phyloP scores from a whole-genome alignment of 495 filamentous ascomycete species.

The Gamarada debralockiae region DNA sequence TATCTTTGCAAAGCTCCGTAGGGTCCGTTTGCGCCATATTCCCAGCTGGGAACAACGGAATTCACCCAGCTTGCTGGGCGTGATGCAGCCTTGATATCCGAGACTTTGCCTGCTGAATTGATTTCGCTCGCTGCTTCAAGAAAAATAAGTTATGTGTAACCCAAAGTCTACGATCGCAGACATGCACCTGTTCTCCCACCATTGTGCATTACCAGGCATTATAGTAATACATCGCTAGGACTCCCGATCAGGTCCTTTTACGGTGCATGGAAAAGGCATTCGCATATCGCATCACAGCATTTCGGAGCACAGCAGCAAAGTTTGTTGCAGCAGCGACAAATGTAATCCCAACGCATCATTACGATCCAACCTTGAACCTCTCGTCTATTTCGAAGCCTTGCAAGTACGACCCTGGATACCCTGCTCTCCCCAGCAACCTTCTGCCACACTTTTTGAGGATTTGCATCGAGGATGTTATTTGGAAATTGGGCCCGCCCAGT shows the following conservation, averaged over 20 bases:
- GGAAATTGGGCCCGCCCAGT: neutral
- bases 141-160: neutral
- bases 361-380: neutral
- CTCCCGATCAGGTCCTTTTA: no score
- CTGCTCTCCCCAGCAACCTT: slow-evolving; percentile 11
- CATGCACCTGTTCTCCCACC: no score
- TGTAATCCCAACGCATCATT: neutral
- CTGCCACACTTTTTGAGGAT: slow-evolving; percentile 16
- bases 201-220: no score
- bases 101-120: neutral
- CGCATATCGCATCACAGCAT: neutral
- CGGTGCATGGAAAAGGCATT: no score
- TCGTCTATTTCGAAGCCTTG: slow-evolving; percentile 7
- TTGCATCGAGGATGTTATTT: slow-evolving; percentile 12
- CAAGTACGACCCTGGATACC: slow-evolving; percentile 6
- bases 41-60: no score
- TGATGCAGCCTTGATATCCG: no score
- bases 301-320: neutral
- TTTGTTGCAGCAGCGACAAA: neutral
- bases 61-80: no score
- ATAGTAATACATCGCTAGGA: no score
- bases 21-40: no score
- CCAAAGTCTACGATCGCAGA: no score
- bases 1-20: no score
- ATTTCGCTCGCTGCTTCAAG: slow-evolving; percentile 7